Conservation (phyloP, 352 stramenopile species). For the Aphanomyces euteiches region DNA sequence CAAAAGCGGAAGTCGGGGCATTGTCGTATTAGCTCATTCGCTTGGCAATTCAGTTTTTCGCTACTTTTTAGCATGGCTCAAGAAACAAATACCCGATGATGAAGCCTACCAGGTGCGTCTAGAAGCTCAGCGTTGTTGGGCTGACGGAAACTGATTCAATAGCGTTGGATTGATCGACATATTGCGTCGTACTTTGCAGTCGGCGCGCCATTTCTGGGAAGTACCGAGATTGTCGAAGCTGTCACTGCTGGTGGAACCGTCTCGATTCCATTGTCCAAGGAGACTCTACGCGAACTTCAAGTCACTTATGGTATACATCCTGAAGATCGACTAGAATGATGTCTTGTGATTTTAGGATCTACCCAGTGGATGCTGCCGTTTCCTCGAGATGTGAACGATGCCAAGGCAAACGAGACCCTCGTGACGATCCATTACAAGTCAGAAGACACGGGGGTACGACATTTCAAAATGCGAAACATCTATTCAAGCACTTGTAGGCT, state of each 20-base stretch:
- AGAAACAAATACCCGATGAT: constrained; percentile 71
- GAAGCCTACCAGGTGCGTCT: constrained; percentile 20
- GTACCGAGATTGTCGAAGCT: constrained; percentile 62
- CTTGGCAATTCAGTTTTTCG: constrained; percentile 77
- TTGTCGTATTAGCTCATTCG: constrained; percentile 77
- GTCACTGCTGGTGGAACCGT: constrained; percentile 60
- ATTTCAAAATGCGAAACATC: constrained; percentile 39
- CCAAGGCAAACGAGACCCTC: constrained; percentile 10
- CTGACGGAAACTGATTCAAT: background rate
- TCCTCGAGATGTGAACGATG: background rate
- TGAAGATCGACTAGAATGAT: background rate
- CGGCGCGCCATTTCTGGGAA: constrained; percentile 64
- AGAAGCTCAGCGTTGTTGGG: background rate
- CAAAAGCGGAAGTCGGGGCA: constrained; percentile 41
- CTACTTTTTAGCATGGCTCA: constrained; percentile 81
- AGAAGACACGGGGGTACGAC: constrained; percentile 54
- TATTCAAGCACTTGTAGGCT: constrained; percentile 5
- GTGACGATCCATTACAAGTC: constrained; percentile 33
- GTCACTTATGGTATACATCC: constrained; percentile 58
- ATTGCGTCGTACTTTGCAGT: constrained; percentile 76
- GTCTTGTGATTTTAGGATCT: background rate
- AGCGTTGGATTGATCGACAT: constrained; percentile 63
- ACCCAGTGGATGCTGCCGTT: constrained; percentile 17
- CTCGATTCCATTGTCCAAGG: constrained; percentile 59
- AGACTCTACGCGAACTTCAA: constrained; percentile 64